These are phyloP conservation scores for Carex scoparia DNA, from an alignment of 176 grass and related monocot species.

Conservation along the genomic window DNA sequence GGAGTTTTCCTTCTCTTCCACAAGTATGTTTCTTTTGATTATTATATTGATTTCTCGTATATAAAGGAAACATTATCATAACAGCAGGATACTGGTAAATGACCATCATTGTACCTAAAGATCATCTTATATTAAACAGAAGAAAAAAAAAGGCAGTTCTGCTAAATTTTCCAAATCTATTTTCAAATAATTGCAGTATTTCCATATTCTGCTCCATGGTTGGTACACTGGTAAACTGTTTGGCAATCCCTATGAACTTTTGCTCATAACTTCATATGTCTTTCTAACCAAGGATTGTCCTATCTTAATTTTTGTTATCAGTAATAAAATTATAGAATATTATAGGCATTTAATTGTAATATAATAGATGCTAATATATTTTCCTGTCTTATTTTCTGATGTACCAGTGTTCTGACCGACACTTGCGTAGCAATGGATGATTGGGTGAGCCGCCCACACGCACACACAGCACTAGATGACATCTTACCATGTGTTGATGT, in stretches of 20 bases:
- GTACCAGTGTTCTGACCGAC: conserved; percentile 64
- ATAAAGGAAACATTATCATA: not conserved
- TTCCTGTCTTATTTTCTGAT: not conserved
- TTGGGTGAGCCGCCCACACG: conserved; percentile 70
- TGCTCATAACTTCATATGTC: not conserved
- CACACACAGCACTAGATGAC: conserved; percentile 71
- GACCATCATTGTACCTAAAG: not conserved
- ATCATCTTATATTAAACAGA: not conserved
- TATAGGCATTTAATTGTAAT: not conserved
- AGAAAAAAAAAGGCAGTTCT: not conserved
- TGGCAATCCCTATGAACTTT: not conserved
- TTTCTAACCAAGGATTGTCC: not conserved
- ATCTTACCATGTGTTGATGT: conserved; percentile 80
- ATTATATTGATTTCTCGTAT: not conserved
- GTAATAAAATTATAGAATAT: not conserved
- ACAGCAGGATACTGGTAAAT: not conserved
- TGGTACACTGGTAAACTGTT: not conserved
- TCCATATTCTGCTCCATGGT: not conserved
- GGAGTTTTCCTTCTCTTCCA: conserved; percentile 64
- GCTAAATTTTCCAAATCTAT: not conserved
- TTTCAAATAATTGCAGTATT: not conserved
- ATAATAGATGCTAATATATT: not conserved
- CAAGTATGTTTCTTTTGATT: conserved; percentile 49
- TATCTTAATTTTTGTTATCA: not conserved
- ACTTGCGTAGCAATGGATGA: conserved; percentile 84